Conservation (phyloP, 2,329 filamentous ascomycete species). For the Alternaria novae-zelandiae region DNA sequence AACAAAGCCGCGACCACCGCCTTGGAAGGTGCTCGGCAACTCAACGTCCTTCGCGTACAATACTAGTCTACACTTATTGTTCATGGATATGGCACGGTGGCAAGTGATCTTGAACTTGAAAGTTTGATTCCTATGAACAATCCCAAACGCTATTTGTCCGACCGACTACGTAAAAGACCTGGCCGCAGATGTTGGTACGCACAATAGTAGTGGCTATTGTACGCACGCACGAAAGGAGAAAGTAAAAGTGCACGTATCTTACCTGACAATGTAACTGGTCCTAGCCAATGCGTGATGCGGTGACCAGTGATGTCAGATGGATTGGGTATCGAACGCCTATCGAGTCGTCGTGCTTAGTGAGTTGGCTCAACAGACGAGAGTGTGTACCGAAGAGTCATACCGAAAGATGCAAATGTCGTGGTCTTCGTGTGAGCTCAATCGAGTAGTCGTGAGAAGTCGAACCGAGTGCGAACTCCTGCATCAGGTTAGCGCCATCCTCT, state of each 20-base stretch:
- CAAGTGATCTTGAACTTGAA: neutral
- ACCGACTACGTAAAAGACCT: neutral
- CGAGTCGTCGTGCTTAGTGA: slow-evolving; percentile 31
- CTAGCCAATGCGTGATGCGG: neutral
- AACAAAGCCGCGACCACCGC: slow-evolving; percentile 2
- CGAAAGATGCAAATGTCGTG: slow-evolving; percentile 25
- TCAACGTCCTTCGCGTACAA: neutral
- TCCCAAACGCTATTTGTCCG: neutral
- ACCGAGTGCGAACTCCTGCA: slow-evolving; percentile 3
- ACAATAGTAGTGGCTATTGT: neutral
- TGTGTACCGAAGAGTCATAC: slow-evolving; percentile 28
- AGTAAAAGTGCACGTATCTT: slow-evolving; percentile 1
- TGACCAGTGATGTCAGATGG: slow-evolving; percentile 2
- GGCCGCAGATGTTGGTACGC: neutral
- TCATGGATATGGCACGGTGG: neutral
- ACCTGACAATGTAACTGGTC: slow-evolving; percentile 10
- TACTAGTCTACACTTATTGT: neutral
- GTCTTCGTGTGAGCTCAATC: slow-evolving; percentile 22
- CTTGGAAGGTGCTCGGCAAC: neutral
- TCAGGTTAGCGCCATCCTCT: slow-evolving; percentile 10
- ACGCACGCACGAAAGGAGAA: neutral
- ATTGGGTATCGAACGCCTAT: slow-evolving; percentile 38
- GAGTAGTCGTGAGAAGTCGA: neutral
- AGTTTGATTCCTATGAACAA: neutral
- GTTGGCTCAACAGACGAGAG: slow-evolving; percentile 11